Base-by-base conservation (phyloP, 2,329 filamentous ascomycete genomes). In the Fusarium lyarnte region DNA sequence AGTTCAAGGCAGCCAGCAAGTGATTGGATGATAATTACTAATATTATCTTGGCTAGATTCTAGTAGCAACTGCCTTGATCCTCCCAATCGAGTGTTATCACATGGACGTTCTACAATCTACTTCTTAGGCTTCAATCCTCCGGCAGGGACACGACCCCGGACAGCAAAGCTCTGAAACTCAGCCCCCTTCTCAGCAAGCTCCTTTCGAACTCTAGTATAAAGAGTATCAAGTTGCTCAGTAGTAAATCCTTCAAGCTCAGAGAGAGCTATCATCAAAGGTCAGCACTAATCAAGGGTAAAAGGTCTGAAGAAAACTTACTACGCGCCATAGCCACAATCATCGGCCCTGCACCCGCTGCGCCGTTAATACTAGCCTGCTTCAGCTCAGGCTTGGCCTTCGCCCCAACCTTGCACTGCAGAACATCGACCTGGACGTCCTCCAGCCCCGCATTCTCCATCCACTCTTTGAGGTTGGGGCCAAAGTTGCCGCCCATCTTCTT, bases 401-500 rank as follows among this genome's bases (percentile, higher is more conserved):
- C 57, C 0, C 57, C 57, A 13, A 59, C 57, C 43, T 59, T 59
- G 35, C 57, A 59, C 21, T 59, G 25, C 35, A 59, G 21, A 21
- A 59, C 45, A 41, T 59, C 57, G 4, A 59, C 57, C 7, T 59
- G 57, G 2, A 59, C 57, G 13, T 59, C 43, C 11, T 59, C 43
- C 12, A 59, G 45, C 16, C 57, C 57, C 12, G 57, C 45, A 33
- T 59, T 59, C 43, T 52, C 57, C 57, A 59, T 59, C 57, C 57
- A 59, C 43, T 52, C 57, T 6, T 59, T 59, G 17, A 59, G 57
- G 9, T 52, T 41, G 5, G 57, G 57, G 0, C 57, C 57, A 41
- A 59, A 59, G 35, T 59, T 59, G 2, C 57, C 57, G 11, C 57
- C 57, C 57, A 59, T 59, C 45, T 59, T 59, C 57, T 59, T 59